Evolutionary conservation across 257 asterid genomes (phyloP).

Genomic region (Linaria vulgaris): DNA sequence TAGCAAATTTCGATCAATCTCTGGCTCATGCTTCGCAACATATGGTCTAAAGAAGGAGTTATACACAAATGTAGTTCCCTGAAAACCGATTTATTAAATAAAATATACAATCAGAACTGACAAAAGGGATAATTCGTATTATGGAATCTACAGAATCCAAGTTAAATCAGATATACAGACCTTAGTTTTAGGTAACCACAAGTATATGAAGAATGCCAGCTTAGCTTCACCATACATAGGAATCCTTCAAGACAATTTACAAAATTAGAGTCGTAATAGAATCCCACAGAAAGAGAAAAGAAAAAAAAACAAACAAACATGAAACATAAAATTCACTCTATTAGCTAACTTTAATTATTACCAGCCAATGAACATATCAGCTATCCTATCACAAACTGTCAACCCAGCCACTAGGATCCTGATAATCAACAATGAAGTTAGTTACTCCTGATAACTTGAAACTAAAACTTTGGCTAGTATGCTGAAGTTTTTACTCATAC

Average conservation of each 20-base stretch:
- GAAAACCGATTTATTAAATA: constrained; percentile 33
- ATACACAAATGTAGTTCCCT: constrained; percentile 94
- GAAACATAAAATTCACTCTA: background rate
- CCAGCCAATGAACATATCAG: constrained; percentile 85
- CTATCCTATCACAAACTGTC: constrained; percentile 83
- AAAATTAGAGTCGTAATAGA: constrained; percentile 5
- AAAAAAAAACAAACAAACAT: background rate
- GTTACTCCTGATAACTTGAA: constrained; percentile 24
- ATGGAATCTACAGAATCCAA: background rate
- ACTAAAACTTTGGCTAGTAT: constrained; percentile 8
- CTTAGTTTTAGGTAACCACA: constrained; percentile 97
- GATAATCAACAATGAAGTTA: constrained; percentile 27
- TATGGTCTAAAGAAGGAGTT: constrained; percentile 88
- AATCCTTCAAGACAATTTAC: constrained; percentile 52
- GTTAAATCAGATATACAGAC: constrained; percentile 35
- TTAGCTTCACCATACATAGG: constrained; percentile 99
- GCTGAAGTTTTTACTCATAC: constrained; percentile 31
- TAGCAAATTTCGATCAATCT: constrained; percentile 78
- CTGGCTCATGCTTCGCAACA: constrained; percentile 78
- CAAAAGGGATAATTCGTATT: constrained; percentile 7
- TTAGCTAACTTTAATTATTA: constrained; percentile 20
- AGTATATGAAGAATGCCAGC: constrained; percentile 87
- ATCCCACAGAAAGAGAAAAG: constrained; percentile 1
- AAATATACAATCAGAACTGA: constrained; percentile 11
- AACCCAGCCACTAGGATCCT: constrained; percentile 82